phyloP scores from a whole-genome alignment of 805 yeast genomes.

The Candida rishiriensis region DNA sequence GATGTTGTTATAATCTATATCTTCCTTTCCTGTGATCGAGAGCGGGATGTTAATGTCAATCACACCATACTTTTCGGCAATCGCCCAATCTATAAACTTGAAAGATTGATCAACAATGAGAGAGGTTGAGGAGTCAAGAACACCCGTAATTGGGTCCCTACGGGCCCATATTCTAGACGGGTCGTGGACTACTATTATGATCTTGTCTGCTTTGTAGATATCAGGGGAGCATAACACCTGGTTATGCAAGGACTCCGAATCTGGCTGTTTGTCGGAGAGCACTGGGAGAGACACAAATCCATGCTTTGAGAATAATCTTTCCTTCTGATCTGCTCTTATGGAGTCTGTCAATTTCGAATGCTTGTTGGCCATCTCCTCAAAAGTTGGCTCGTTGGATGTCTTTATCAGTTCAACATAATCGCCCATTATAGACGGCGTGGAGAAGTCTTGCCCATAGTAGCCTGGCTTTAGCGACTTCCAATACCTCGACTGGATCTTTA shows the following conservation, averaged over 20 bases:
- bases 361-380: slow-evolving; percentile 34
- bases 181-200: slow-evolving; percentile 77
- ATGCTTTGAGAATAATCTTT: slow-evolving; percentile 47
- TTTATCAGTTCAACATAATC: slow-evolving; percentile 33
- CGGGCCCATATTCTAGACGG: slow-evolving; percentile 92
- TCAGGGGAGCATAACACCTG: slow-evolving; percentile 69
- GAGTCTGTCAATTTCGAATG: slow-evolving; percentile 63
- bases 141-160: slow-evolving; percentile 73
- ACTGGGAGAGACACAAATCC: slow-evolving; percentile 69
- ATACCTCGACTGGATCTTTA: slow-evolving; percentile 72
- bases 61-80: slow-evolving; percentile 58
- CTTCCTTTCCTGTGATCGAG: slow-evolving; percentile 39
- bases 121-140: slow-evolving; percentile 66
- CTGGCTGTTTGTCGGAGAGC: slow-evolving; percentile 34
- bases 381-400: slow-evolving; percentile 36
- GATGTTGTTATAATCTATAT: slow-evolving; percentile 53
- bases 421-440: slow-evolving; percentile 27
- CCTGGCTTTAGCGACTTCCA: slow-evolving; percentile 87
- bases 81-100: slow-evolving; percentile 66
- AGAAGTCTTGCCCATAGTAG: slow-evolving; percentile 31
- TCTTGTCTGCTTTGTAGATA: slow-evolving; percentile 56
- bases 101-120: slow-evolving; percentile 72
- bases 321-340: slow-evolving; percentile 66
- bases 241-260: slow-evolving; percentile 52
- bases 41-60: slow-evolving; percentile 82